Conservation (phyloP, 2,329 filamentous ascomycete species). For the Samsoniella hepiali region DNA sequence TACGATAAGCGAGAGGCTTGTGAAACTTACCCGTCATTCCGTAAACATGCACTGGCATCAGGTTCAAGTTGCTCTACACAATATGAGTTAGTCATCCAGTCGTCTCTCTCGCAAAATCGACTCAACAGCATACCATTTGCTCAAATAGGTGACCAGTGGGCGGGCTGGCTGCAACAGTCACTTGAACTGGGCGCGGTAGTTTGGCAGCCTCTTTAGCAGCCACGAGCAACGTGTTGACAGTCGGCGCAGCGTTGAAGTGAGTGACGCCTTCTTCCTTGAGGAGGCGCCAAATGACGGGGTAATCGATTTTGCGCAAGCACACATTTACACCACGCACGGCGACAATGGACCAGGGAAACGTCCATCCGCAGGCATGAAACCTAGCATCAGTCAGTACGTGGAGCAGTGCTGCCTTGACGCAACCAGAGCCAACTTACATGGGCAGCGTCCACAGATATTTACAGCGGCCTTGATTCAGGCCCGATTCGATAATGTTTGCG, state of each 20-base stretch:
- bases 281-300: constrained; percentile 85
- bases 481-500: constrained; percentile 84
- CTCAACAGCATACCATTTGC: constrained; percentile 64
- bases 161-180: constrained; percentile 90
- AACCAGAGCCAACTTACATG: constrained; percentile 61
- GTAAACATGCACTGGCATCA: constrained; percentile 91
- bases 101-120: not conserved
- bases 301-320: constrained; percentile 92
- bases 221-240: constrained; percentile 91
- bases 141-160: constrained; percentile 89
- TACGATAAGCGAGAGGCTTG: not conserved
- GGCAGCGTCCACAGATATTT: constrained; percentile 90
- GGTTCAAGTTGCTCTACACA: constrained; percentile 60
- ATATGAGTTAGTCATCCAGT: not conserved
- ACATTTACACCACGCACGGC: constrained; percentile 93
- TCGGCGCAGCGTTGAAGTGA: constrained; percentile 94
- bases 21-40: constrained; percentile 56
- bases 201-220: constrained; percentile 70
- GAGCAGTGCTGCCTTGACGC: no score
- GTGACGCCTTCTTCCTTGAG: constrained; percentile 84
- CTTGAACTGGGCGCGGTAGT: constrained; percentile 68
- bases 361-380: constrained; percentile 74
- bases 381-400: constrained; percentile 28
- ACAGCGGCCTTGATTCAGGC: constrained; percentile 72
- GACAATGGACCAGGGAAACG: constrained; percentile 89